phyloP scores from a whole-genome alignment of 2,329 filamentous ascomycete species.

The Salinomyces thailandicus region DNA sequence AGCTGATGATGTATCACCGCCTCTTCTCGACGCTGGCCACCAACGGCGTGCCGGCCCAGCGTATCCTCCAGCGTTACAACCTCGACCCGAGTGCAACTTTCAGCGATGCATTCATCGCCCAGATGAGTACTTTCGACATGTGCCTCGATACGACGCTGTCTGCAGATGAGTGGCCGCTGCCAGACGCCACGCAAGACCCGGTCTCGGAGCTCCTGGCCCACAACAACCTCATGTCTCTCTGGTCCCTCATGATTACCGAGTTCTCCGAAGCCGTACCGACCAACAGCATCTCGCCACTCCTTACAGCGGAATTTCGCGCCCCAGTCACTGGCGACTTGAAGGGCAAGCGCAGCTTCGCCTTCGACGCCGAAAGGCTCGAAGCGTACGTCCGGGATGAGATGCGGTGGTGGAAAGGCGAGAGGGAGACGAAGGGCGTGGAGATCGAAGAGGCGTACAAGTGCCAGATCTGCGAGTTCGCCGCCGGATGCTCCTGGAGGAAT shows the following conservation, averaged over 20 bases:
- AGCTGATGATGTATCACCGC: slow-evolving; percentile 81
- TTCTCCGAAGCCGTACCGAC: slow-evolving; percentile 34
- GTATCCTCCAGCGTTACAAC: slow-evolving; percentile 60
- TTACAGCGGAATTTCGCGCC: slow-evolving; percentile 46
- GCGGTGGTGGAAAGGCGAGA: slow-evolving; percentile 77
- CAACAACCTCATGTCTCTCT: slow-evolving; percentile 50
- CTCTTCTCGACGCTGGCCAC: slow-evolving; percentile 68
- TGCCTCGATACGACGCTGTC: slow-evolving; percentile 36
- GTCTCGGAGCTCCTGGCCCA: slow-evolving; percentile 45
- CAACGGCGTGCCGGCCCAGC: slow-evolving; percentile 57
- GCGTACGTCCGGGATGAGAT: slow-evolving; percentile 60
- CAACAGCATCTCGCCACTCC: slow-evolving; percentile 42
- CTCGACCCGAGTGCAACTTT: slow-evolving; percentile 57
- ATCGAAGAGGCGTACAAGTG: slow-evolving; percentile 88
- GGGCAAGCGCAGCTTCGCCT: slow-evolving; percentile 52
- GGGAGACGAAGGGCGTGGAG: slow-evolving; percentile 62
- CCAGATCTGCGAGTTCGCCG: slow-evolving; percentile 68
- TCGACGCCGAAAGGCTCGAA: slow-evolving; percentile 54
- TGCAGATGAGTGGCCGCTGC: slow-evolving; percentile 9
- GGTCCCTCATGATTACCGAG: slow-evolving; percentile 53
- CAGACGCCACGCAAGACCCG: slow-evolving; percentile 33
- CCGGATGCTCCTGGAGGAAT: slow-evolving; percentile 67
- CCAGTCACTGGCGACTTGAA: slow-evolving; percentile 41
- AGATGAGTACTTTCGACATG: slow-evolving; percentile 60
- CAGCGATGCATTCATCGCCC: slow-evolving; percentile 67